These are phyloP conservation scores for Thraustochytrium sp. DNA, from an alignment of 352 stramenopile genomes.

Conservation along the genomic window DNA sequence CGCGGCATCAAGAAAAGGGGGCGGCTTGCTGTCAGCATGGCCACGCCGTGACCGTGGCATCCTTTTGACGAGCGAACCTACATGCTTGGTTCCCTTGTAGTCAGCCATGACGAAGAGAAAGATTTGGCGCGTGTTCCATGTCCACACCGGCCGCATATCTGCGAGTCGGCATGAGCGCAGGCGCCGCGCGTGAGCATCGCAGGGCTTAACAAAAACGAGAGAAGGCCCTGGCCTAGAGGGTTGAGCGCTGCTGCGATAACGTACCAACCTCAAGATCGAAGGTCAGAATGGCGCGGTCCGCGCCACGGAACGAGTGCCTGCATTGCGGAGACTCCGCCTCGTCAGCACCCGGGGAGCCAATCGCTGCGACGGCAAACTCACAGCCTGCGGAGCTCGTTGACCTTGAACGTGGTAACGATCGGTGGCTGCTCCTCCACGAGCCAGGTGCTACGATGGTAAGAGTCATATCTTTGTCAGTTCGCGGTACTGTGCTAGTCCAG, in stretches of 20 bases:
- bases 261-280: conserved; percentile 25
- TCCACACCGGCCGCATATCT: conserved; percentile 22
- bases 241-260: neutral
- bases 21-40: neutral
- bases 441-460: neutral
- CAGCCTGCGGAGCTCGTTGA: conserved; percentile 11
- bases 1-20: neutral
- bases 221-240: neutral
- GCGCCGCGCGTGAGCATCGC: neutral
- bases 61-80: neutral
- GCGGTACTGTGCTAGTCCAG: neutral
- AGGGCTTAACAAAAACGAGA: neutral
- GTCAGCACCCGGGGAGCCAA: neutral
- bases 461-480: neutral
- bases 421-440: neutral
- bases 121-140: conserved; percentile 18
- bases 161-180: too few species aligned
- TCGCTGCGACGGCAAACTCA: neutral
- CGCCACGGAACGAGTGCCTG: neutral
- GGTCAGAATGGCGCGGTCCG: conserved; percentile 3
- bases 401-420: conserved; percentile 15
- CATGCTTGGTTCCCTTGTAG: neutral
- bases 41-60: neutral
- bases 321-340: neutral
- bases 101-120: conserved; percentile 34